Percentiles rank a stretch among this genome's conserved stretches.
Conservation (phyloP, 1,139 yeast genomes). For the Pichiaceae sp. region DNA sequence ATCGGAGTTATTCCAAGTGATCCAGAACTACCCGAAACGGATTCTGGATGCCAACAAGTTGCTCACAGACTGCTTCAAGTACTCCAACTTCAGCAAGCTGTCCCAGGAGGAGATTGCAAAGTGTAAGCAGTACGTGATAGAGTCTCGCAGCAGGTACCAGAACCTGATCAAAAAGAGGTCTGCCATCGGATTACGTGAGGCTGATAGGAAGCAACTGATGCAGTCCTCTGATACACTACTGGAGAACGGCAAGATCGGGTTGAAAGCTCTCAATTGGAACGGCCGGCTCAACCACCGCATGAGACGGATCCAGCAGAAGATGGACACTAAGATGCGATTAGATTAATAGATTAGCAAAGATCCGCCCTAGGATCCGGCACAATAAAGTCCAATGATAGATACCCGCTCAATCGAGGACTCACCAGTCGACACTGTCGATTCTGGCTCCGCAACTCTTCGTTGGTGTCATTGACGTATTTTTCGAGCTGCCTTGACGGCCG, state of each 20-base stretch:
- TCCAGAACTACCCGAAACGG: constrained; percentile 75
- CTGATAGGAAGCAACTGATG: constrained; percentile 28
- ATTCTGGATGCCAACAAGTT: constrained; percentile 63
- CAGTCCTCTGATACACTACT: constrained; percentile 35
- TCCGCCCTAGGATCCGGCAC: constrained; percentile 38
- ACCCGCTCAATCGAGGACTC: constrained; percentile 50
- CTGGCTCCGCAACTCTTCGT: constrained; percentile 23
- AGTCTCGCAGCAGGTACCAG: constrained; percentile 44
- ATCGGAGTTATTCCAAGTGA: constrained; percentile 69
- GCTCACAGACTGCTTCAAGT: constrained; percentile 60
- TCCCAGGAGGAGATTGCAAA: constrained; percentile 75
- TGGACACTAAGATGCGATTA: constrained; percentile 4
- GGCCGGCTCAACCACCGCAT: constrained; percentile 42
- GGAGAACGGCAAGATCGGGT: constrained; percentile 42
- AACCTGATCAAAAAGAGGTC: constrained; percentile 25
- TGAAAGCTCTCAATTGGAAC: constrained; percentile 53
- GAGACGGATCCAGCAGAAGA: constrained; percentile 32
- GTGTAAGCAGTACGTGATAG: constrained; percentile 69
- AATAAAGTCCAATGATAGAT: constrained; percentile 51
- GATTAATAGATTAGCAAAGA: neutral
- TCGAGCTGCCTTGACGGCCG: constrained; percentile 35
- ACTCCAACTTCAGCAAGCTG: constrained; percentile 38
- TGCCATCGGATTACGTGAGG: constrained; percentile 20
- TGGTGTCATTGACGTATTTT: constrained; percentile 34
- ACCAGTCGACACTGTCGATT: constrained; percentile 33